Percentiles rank a stretch among this genome's conserved stretches.
These are phyloP conservation scores for Telfairia occidentalis DNA, from an alignment of 331 rosid species.

Conservation along the genomic window DNA sequence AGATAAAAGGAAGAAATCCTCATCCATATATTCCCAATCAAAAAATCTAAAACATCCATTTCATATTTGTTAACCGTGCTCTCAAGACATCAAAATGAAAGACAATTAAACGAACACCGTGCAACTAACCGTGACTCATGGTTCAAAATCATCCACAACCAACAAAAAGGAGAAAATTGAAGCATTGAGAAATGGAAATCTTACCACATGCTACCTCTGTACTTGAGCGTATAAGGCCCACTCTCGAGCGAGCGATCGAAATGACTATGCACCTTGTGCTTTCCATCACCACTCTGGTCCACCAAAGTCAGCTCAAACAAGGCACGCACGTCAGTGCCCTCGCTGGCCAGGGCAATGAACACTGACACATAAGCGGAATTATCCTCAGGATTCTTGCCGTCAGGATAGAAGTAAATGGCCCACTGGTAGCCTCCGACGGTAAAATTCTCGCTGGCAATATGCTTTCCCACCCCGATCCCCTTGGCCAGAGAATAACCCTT, in stretches of 20 bases:
- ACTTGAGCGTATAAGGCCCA: constrained; percentile 61
- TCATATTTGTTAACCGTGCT: neutral
- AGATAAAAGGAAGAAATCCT: neutral
- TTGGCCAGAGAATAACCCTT: constrained; percentile 60
- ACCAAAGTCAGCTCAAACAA: constrained; percentile 57
- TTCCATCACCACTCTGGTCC: constrained; percentile 59
- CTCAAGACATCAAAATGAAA: neutral
- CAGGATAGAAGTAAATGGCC: constrained; percentile 45
- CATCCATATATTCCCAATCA: neutral
- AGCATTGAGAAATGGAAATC: neutral
- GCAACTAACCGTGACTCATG: neutral
- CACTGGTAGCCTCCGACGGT: constrained; percentile 57
- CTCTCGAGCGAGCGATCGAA: constrained; percentile 63
- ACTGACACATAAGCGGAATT: constrained; percentile 59
- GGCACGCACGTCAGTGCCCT: constrained; percentile 63
- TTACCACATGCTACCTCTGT: constrained; percentile 75
- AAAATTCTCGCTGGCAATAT: constrained; percentile 58
- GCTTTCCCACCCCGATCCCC: constrained; percentile 71
- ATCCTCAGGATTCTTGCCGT: constrained; percentile 67
- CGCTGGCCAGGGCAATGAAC: constrained; percentile 63
- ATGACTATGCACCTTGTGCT: constrained; percentile 64
- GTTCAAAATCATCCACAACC: neutral
- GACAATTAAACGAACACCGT: neutral
- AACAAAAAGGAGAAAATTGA: neutral
- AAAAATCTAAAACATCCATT: neutral